phyloP scores from a whole-genome alignment of 202 grass and related monocot genomes.

The Setaria italica region DNA sequence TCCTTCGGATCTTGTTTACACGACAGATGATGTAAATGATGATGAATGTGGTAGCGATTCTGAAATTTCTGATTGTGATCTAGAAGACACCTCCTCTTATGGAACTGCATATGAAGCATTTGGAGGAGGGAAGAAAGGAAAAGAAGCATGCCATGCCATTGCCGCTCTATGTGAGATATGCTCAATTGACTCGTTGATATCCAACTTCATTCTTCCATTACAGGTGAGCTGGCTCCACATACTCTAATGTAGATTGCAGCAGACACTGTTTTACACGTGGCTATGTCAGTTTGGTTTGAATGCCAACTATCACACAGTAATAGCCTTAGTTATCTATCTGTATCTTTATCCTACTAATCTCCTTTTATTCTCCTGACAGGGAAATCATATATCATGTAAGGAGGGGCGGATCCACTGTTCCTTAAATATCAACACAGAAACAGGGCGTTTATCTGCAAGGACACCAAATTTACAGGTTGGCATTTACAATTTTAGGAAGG shows the following conservation, averaged over 20 bases:
- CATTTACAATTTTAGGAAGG: background rate
- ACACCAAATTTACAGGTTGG: slow-evolving; percentile 89
- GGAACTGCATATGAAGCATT: slow-evolving; percentile 91
- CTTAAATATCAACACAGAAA: slow-evolving; percentile 98
- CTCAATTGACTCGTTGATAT: slow-evolving; percentile 95
- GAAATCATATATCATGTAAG: slow-evolving; percentile 89
- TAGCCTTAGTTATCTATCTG: slow-evolving; percentile 19
- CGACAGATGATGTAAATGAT: slow-evolving; percentile 51
- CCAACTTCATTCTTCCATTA: slow-evolving; percentile 95
- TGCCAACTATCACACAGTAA: slow-evolving; percentile 30
- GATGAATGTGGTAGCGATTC: slow-evolving; percentile 42
- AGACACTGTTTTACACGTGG: slow-evolving; percentile 13
- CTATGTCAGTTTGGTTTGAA: slow-evolving; percentile 22
- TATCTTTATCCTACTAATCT: slow-evolving; percentile 40
- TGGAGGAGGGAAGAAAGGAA: slow-evolving; percentile 82
- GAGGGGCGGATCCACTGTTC: slow-evolving; percentile 91
- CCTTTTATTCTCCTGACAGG: slow-evolving; percentile 52
- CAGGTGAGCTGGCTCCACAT: slow-evolving; percentile 64
- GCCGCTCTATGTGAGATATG: slow-evolving; percentile 87
- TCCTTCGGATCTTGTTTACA: slow-evolving; percentile 60
- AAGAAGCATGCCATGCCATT: slow-evolving; percentile 92
- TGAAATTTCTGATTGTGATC: slow-evolving; percentile 49
- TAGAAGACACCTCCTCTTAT: slow-evolving; percentile 57
- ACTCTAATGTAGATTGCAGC: slow-evolving; percentile 19
- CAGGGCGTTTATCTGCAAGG: slow-evolving; percentile 92